phyloP scores from a whole-genome alignment of 2,329 filamentous ascomycete species.

The Blastomyces percursus region DNA sequence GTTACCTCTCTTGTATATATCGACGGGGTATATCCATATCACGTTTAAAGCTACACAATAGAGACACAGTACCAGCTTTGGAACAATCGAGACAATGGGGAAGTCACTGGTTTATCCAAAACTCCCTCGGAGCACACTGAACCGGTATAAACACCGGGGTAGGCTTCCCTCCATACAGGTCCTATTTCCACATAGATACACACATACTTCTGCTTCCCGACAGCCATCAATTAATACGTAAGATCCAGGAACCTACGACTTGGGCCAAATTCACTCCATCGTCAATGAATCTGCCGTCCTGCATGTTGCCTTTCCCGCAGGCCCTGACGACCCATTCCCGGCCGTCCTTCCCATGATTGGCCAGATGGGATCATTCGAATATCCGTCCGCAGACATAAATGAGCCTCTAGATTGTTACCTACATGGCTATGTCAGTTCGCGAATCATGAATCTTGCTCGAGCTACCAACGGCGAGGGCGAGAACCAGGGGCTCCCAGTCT shows the following conservation, averaged over 20 bases:
- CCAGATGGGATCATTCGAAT: constrained; percentile 61
- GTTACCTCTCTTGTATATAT: background rate
- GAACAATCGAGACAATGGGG: constrained; percentile 25
- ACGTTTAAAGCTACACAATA: no score
- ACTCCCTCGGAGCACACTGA: constrained; percentile 53
- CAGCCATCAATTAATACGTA: constrained; percentile 11
- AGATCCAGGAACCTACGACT: constrained; percentile 55
- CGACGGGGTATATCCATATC: background rate
- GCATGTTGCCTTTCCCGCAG: constrained; percentile 65
- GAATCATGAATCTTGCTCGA: constrained; percentile 58
- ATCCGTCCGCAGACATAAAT: constrained; percentile 46
- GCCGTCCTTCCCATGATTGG: constrained; percentile 76
- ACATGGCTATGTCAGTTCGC: constrained; percentile 71
- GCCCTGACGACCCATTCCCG: constrained; percentile 56
- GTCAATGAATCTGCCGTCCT: constrained; percentile 63
- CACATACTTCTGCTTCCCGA: background rate
- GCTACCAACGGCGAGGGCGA: constrained; percentile 16
- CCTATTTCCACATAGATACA: background rate
- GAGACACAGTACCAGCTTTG: background rate
- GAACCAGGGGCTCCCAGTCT: constrained; percentile 54
- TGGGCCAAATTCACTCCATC: constrained; percentile 61
- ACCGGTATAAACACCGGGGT: constrained; percentile 56
- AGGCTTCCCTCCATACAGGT: constrained; percentile 9
- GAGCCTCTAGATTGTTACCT: constrained; percentile 67
- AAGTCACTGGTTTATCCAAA: constrained; percentile 48